These are phyloP conservation scores for Plectosphaerella sp. DNA, from an alignment of 2,329 filamentous ascomycete species.

Conservation along the genomic window DNA sequence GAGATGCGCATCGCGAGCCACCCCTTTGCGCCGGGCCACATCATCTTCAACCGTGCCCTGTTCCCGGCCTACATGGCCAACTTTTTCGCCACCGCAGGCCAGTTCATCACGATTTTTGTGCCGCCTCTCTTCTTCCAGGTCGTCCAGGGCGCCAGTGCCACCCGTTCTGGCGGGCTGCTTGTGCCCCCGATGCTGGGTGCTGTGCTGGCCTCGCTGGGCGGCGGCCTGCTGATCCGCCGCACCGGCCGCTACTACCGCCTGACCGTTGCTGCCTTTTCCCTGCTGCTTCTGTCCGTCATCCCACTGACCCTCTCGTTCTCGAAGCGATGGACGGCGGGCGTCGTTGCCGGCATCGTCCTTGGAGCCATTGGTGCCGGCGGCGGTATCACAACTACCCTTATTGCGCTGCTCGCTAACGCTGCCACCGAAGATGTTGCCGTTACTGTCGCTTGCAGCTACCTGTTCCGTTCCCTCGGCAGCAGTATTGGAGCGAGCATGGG, in stretches of 20 bases:
- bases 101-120: constrained; percentile 60
- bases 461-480: constrained; percentile 77
- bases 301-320: constrained; percentile 50
- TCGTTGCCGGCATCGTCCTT: constrained; percentile 53
- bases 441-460: constrained; percentile 73
- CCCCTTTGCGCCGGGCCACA: constrained; percentile 70
- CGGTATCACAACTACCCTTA: constrained; percentile 67
- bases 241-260: constrained; percentile 70
- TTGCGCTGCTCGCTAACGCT: constrained; percentile 68
- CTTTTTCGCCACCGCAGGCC: constrained; percentile 63
- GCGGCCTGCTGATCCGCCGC: constrained; percentile 63
- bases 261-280: constrained; percentile 51
- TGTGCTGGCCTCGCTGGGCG: constrained; percentile 60
- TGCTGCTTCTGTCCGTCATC: constrained; percentile 49
- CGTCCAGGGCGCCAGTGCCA: constrained; percentile 59
- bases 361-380: constrained; percentile 35
- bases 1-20: constrained; percentile 64
- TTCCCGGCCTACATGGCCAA: constrained; percentile 67
- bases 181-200: constrained; percentile 60
- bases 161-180: constrained; percentile 59
- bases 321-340: constrained; percentile 41
- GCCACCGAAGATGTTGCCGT: constrained; percentile 65
- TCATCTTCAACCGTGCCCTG: constrained; percentile 64
- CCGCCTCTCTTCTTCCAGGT: constrained; percentile 77
- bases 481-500: constrained; percentile 69